Conservation (phyloP, 2,329 filamentous ascomycete species). For the Onygenales sp. region DNA sequence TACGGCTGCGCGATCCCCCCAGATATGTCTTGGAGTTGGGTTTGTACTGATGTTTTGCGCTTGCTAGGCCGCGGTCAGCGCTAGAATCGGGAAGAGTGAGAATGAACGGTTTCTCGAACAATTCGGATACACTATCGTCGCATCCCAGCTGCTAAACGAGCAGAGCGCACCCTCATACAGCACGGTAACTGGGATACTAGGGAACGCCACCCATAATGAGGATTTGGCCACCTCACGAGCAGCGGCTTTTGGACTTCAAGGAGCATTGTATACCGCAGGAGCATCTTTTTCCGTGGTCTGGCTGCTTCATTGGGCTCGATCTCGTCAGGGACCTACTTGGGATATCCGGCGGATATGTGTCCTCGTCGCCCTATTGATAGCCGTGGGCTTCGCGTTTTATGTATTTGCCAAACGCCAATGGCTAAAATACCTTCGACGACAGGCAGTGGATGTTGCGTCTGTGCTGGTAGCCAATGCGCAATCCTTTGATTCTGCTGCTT, state of each 20-base stretch:
- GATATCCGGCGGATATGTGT: slow-evolving; percentile 32
- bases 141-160: slow-evolving; percentile 76
- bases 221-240: slow-evolving; percentile 22
- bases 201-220: slow-evolving; percentile 21
- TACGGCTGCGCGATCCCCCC: slow-evolving; percentile 19
- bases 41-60: slow-evolving; percentile 1
- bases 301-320: slow-evolving; percentile 60
- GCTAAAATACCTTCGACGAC: slow-evolving; percentile 66
- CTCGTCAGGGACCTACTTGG: slow-evolving; percentile 43
- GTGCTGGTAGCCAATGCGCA: slow-evolving; percentile 65
- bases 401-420: slow-evolving; percentile 69
- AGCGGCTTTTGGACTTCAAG: slow-evolving; percentile 49
- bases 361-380: slow-evolving; percentile 37
- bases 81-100: slow-evolving; percentile 58
- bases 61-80: slow-evolving; percentile 52
- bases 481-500: slow-evolving; percentile 67
- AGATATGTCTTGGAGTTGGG: neutral
- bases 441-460: slow-evolving; percentile 61
- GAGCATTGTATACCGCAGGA: slow-evolving; percentile 55
- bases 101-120: slow-evolving; percentile 82
- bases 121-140: slow-evolving; percentile 87
- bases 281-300: slow-evolving; percentile 55
- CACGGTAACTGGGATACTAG: slow-evolving; percentile 25
- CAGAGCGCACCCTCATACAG: slow-evolving; percentile 33
- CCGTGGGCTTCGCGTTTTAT: slow-evolving; percentile 53